Percentiles rank a stretch among this genome's conserved stretches.
phyloP scores from a whole-genome alignment of 1,139 yeast genomes.

The Suhomyces guaymorum region DNA sequence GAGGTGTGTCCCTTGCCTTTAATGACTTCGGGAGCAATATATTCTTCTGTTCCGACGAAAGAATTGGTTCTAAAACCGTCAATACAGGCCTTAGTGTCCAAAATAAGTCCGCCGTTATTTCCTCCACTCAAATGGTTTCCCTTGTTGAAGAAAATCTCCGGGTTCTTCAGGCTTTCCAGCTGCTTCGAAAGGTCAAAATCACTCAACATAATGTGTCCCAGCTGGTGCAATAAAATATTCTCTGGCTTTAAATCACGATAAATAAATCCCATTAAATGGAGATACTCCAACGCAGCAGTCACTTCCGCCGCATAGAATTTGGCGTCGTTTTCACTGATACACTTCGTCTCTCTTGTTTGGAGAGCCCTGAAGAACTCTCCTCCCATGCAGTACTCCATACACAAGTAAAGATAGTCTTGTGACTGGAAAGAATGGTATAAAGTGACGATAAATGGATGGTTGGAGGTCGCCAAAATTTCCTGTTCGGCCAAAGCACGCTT shows the following conservation, averaged over 20 bases:
- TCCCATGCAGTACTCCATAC: conserved; percentile 99
- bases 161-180: conserved; percentile 66
- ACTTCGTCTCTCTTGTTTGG: conserved; percentile 85
- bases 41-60: conserved; percentile 97
- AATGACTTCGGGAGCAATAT: conserved; percentile 96
- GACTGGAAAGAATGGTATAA: conserved; percentile 95
- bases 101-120: conserved; percentile 32
- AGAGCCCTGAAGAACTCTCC: conserved; percentile 97
- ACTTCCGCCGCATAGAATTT: conserved; percentile 96
- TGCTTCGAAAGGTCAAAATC: conserved; percentile 96
- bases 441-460: conserved; percentile 96
- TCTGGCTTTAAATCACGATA: conserved; percentile 96
- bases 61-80: conserved; percentile 96
- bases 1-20: conserved; percentile 96
- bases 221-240: conserved; percentile 86
- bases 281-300: conserved; percentile 92
- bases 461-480: conserved; percentile 90
- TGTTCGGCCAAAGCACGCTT: conserved; percentile 95
- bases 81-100: conserved; percentile 92
- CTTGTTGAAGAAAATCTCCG: conserved; percentile 43
- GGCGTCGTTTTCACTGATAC: conserved; percentile 86
- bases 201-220: conserved; percentile 96
- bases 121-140: conserved; percentile 25
- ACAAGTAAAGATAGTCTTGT: conserved; percentile 85
- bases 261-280: conserved; percentile 94